A percentile compares a stretch with the other conserved stretches of the same genome.
Evolutionary conservation across 1,284 basidiomycete genomes (phyloP).

Genomic region (Coniophora puteana): DNA sequence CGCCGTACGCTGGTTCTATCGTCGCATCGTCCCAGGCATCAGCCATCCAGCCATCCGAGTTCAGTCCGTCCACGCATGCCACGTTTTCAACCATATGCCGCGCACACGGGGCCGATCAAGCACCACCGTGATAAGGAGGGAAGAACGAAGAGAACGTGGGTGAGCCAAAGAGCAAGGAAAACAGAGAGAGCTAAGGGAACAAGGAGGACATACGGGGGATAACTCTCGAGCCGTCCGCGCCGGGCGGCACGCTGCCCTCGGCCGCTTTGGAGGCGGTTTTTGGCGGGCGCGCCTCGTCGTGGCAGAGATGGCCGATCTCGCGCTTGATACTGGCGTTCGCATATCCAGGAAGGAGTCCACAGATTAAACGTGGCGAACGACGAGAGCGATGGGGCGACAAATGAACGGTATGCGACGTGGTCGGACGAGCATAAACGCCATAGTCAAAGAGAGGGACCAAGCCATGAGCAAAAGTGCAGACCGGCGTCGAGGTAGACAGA

Average conservation of each 20-base stretch:
- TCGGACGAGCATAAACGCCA: background rate
- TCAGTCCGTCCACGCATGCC: too few relatives aligned
- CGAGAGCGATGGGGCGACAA: background rate
- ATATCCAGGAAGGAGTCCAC: background rate
- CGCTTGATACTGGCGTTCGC: constrained; percentile 88
- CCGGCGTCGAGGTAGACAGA: constrained; percentile 8
- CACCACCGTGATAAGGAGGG: too few relatives aligned
- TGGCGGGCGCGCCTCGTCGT: constrained; percentile 72
- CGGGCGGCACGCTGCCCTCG: constrained; percentile 24
- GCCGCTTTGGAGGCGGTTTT: constrained; percentile 33
- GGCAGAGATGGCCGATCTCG: constrained; percentile 88
- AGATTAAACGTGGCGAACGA: background rate
- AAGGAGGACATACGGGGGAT: constrained; percentile 11
- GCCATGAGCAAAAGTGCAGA: constrained; percentile 5
- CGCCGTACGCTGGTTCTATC: constrained; percentile 28
- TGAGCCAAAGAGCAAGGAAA: too few relatives aligned
- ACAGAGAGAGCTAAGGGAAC: background rate
- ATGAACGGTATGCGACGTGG: constrained; percentile 1
- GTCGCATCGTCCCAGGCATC: background rate
- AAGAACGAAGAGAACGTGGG: too few relatives aligned
- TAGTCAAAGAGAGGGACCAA: constrained; percentile 4
- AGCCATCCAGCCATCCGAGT: background rate
- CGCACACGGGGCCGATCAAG: too few relatives aligned
- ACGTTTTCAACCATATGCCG: too few relatives aligned
- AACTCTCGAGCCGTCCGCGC: constrained; percentile 18